A percentile compares a stretch with the other conserved stretches of the same genome.
These are phyloP conservation scores for Zygnema circumcarinatum DNA, from an alignment of 139 green algal species.

Conservation along the genomic window DNA sequence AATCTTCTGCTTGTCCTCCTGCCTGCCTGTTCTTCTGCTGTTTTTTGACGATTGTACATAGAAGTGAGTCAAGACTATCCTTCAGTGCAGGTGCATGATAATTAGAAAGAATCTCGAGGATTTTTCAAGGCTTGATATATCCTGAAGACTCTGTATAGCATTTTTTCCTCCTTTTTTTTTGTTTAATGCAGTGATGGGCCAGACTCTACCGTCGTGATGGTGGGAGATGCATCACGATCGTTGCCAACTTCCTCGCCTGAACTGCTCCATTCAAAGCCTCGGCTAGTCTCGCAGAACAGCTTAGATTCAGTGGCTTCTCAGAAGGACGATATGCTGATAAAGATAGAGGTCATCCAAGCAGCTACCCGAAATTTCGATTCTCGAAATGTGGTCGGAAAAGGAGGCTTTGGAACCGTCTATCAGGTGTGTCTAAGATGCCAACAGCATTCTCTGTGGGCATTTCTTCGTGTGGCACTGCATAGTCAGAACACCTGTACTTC, in stretches of 20 bases:
- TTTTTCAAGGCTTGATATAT: not conserved
- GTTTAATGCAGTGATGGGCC: not conserved
- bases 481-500: too few relatives aligned
- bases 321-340: constrained; percentile 34
- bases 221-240: not conserved
- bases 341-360: constrained; percentile 36
- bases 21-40: not conserved
- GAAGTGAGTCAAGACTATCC: not conserved
- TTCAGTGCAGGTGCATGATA: too few relatives aligned
- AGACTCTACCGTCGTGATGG: not conserved
- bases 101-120: too few relatives aligned
- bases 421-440: not conserved
- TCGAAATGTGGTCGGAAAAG: constrained; percentile 32
- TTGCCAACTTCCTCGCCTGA: not conserved
- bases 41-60: not conserved
- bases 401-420: constrained; percentile 47
- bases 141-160: not conserved
- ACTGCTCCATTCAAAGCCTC: constrained; percentile 13
- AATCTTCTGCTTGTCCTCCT: not conserved
- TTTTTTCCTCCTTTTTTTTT: not conserved
- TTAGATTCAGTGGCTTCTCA: not conserved
- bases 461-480: too few relatives aligned
- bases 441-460: not conserved
- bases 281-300: not conserved
- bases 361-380: constrained; percentile 29